These are phyloP conservation scores for Trichophyton schoenleinii DNA, from an alignment of 2,329 filamentous ascomycete species.

Conservation along the genomic window DNA sequence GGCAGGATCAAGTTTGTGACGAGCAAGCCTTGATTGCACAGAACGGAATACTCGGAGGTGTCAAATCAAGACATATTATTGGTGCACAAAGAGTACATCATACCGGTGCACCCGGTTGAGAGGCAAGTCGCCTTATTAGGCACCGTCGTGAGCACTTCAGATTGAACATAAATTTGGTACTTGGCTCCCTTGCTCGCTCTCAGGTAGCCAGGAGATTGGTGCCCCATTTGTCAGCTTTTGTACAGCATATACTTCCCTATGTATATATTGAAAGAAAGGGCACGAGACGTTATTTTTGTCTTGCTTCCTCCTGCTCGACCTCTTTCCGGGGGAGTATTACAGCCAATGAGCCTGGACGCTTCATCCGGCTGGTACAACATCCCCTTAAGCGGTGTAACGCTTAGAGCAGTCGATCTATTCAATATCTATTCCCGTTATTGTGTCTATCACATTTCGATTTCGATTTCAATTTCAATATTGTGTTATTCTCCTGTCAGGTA, in stretches of 20 bases:
- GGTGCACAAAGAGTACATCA: background rate
- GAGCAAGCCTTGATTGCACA: background rate
- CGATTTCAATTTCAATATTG: background rate
- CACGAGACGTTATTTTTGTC: background rate
- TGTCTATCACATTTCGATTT: slow-evolving; percentile 1
- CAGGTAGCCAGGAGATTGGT: background rate
- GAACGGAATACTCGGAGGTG: background rate
- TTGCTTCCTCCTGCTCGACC: background rate
- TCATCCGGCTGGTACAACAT: background rate
- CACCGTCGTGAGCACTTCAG: background rate
- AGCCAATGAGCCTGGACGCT: background rate
- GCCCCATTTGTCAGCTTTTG: background rate
- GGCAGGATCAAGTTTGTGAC: background rate
- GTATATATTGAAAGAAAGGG: background rate
- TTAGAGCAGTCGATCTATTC: background rate
- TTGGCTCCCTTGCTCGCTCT: background rate
- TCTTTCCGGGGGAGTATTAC: background rate
- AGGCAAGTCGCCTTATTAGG: background rate
- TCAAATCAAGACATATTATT: background rate
- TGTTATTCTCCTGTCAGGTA: background rate
- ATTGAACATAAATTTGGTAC: background rate
- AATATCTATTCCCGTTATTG: background rate
- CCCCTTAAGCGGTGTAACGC: background rate
- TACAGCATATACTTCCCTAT: background rate
- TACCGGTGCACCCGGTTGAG: background rate